Evolutionary conservation across 768 basidiomycete species (phyloP), one percentile per base, ranked within the genome.

Genomic region (Hygrophorus pudorinus): DNA sequence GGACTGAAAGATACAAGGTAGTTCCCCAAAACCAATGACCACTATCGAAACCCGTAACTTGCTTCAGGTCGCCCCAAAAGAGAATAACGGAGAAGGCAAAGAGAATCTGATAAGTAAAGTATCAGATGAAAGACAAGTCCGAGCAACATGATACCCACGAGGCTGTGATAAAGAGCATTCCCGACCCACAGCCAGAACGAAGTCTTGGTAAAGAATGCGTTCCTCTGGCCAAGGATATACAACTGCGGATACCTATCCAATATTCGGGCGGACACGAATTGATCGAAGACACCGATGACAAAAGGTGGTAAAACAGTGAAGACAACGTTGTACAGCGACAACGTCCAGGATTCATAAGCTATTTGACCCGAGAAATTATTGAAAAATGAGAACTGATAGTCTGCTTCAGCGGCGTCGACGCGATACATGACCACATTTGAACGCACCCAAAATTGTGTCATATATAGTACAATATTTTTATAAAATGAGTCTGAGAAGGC

Each of bases 1-100:
- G 72, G 6, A 96, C 89, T 1, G 86, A 81, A 37, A 98, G 76
- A 60, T 98, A 99, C n/a, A 98, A 65, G 17, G 85, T 87, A 10
- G 91, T 94, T 39, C 96, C 96, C 94, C 94, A 99, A 53, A 93
- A 88, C 96, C 96, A 99, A 66, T 92, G 90, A 1, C 91, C 94
- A 9, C 85, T 79, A 58, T 94, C 88, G 45, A 76, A 70, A 1
- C 96, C 96, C 42, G 78, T 70, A 0, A 75, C 64, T 43, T 85
- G 79, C 54, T 91, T 85, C 50, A 96, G 65, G 57, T 93, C 92
- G 35, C 89, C 89, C 85, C 90, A 91, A 64, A 93, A 98, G 30
- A 96, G 71, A 42, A 91, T 75, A 38, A 93, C 68, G 1, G 91
- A 91, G 57, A 94, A 92, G 5, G 78, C 81, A 59, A 80, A 99